These are phyloP conservation scores for Flaveria robusta DNA, from an alignment of 129 eudicot species.

Conservation along the genomic window DNA sequence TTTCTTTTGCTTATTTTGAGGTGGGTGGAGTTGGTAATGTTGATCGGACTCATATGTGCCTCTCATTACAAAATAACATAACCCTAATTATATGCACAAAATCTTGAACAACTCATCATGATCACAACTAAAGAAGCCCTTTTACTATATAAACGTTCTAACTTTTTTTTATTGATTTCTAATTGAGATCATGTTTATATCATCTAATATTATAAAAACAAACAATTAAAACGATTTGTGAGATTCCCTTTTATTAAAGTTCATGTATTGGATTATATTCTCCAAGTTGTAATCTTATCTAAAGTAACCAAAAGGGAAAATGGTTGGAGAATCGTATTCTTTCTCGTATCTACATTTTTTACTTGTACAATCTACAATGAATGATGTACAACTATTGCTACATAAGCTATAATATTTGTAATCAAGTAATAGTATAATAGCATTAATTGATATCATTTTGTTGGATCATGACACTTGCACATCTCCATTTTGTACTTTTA, in stretches of 20 bases:
- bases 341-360: background rate
- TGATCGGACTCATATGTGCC: conserved; percentile 22
- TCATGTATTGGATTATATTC: conserved; percentile 37
- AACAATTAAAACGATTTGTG: background rate
- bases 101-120: conserved; percentile 33
- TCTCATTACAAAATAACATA: conserved; percentile 28
- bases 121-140: conserved; percentile 17
- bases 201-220: background rate
- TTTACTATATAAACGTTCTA: conserved; percentile 15
- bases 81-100: conserved; percentile 24
- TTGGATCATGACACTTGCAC: background rate
- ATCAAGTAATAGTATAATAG: background rate
- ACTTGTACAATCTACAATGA: conserved; percentile 15
- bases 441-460: background rate
- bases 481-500: background rate
- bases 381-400: background rate
- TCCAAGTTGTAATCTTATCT: conserved; percentile 30
- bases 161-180: background rate
- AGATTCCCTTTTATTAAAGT: conserved; percentile 16
- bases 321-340: conserved; percentile 36
- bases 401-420: background rate
- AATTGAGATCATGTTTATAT: background rate
- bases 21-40: conserved; percentile 29
- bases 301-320: conserved; percentile 17
- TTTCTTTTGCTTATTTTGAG: conserved; percentile 38